Evolutionary conservation across 163 green algal species (phyloP).

Genomic region (Botryococcus braunii): DNA sequence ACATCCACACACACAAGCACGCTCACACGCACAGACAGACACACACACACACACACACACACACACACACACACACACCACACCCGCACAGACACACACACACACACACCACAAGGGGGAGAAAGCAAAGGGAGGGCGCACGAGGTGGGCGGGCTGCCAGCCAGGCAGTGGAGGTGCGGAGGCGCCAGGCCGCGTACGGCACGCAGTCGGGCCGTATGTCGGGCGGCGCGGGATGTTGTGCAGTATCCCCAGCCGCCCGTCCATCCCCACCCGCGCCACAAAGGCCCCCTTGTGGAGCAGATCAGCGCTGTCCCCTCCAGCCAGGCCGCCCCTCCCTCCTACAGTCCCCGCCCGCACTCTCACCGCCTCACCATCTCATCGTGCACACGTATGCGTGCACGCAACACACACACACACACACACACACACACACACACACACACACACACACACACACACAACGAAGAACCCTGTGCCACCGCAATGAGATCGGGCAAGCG

Average conservation of each 20-base stretch:
- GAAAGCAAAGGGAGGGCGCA: too few relatives aligned
- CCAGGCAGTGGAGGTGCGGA: background rate
- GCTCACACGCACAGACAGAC: too few relatives aligned
- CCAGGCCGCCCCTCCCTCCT: conserved; percentile 12
- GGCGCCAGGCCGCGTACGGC: conserved; percentile 31
- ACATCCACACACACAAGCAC: too few relatives aligned
- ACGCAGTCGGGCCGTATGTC: conserved; percentile 13
- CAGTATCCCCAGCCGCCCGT: conserved; percentile 31
- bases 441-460: background rate
- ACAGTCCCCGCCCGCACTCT: background rate
- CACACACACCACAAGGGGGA: too few relatives aligned
- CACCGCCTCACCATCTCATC: background rate
- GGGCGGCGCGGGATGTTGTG: conserved; percentile 27
- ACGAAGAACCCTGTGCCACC: background rate
- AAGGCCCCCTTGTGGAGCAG: conserved; percentile 10
- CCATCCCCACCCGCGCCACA: conserved; percentile 12
- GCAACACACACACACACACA: too few relatives aligned
- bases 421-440: too few relatives aligned
- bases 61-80: too few relatives aligned
- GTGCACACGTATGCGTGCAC: too few relatives aligned
- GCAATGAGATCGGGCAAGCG: background rate
- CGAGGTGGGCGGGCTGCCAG: background rate
- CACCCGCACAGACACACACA: too few relatives aligned
- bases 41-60: too few relatives aligned
- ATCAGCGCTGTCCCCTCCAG: conserved; percentile 18